Conservation (phyloP, 129 eudicot species). For the Scalesia atractyloides region DNA sequence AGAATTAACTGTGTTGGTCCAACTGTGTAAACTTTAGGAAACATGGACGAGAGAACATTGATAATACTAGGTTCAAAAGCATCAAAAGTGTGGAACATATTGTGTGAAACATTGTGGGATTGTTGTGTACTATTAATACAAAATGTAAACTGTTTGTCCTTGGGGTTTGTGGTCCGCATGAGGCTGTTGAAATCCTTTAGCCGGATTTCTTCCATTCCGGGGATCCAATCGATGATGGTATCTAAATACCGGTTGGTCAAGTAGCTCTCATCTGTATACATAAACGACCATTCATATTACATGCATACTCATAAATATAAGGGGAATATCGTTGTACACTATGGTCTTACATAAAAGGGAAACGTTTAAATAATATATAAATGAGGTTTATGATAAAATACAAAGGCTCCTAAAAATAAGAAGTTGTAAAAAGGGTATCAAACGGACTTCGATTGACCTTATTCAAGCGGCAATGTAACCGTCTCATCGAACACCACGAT, state of each 20-base stretch:
- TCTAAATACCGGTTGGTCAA: slow-evolving; percentile 32
- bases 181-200: slow-evolving; percentile 31
- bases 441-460: no score
- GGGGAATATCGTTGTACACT: not conserved
- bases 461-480: no score
- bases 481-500: no score
- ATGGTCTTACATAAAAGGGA: no score
- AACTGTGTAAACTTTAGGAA: slow-evolving; percentile 11
- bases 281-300: not conserved
- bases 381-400: no score
- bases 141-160: slow-evolving; percentile 9
- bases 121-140: not conserved
- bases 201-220: slow-evolving; percentile 27
- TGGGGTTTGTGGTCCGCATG: slow-evolving; percentile 24
- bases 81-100: slow-evolving; percentile 29
- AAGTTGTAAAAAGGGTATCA: no score
- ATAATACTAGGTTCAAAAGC: slow-evolving; percentile 21
- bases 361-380: no score
- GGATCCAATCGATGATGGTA: slow-evolving; percentile 33
- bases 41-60: slow-evolving; percentile 1
- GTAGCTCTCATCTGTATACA: slow-evolving; percentile 43
- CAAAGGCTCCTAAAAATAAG: no score
- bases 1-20: slow-evolving; percentile 23
- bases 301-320: not conserved
- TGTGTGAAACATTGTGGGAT: slow-evolving; percentile 9